These are phyloP conservation scores for Huiozyma sinensis DNA, from an alignment of 805 yeast species.

Conservation along the genomic window DNA sequence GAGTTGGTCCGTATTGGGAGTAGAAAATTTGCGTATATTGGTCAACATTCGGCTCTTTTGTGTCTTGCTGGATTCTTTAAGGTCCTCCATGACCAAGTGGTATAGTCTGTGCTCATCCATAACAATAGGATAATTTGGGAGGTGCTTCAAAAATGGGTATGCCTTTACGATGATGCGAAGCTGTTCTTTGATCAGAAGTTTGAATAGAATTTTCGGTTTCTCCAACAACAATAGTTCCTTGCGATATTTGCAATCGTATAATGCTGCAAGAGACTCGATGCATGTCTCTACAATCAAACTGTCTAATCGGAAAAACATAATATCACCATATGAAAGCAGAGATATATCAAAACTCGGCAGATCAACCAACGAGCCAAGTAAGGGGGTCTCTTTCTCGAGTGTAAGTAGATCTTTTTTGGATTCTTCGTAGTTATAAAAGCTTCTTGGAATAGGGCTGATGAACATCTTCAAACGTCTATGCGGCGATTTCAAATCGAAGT, in stretches of 20 bases:
- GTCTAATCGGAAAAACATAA: slow-evolving; percentile 15
- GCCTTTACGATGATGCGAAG: slow-evolving; percentile 9
- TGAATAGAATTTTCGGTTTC: slow-evolving; percentile 5
- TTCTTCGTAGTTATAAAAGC: slow-evolving; percentile 5
- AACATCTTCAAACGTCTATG: background rate
- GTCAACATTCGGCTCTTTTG: too few species aligned
- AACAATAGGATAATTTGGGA: slow-evolving; percentile 18
- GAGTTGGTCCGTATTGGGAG: slow-evolving; percentile 47
- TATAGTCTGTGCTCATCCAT: slow-evolving; percentile 28
- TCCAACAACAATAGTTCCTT: slow-evolving; percentile 12
- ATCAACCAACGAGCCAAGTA: slow-evolving; percentile 4
- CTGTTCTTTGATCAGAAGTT: slow-evolving; percentile 17
- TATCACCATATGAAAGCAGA: slow-evolving; percentile 14
- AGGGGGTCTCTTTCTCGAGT: slow-evolving; percentile 2
- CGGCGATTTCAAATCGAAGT: slow-evolving; percentile 1
- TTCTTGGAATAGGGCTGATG: slow-evolving; percentile 10
- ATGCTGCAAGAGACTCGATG: slow-evolving; percentile 16
- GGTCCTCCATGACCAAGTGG: slow-evolving; percentile 19
- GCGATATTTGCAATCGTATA: slow-evolving; percentile 15
- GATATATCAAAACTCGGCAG: slow-evolving; percentile 1
- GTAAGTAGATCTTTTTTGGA: slow-evolving; percentile 1
- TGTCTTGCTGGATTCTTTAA: too few species aligned
- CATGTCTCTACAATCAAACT: slow-evolving; percentile 16
- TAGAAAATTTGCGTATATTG: background rate
- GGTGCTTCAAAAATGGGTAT: slow-evolving; percentile 9